Evolutionary conservation across 352 stramenopile species (phyloP), one percentile per base, ranked within the genome.

Genomic region (Globisporangium cederbergense): DNA sequence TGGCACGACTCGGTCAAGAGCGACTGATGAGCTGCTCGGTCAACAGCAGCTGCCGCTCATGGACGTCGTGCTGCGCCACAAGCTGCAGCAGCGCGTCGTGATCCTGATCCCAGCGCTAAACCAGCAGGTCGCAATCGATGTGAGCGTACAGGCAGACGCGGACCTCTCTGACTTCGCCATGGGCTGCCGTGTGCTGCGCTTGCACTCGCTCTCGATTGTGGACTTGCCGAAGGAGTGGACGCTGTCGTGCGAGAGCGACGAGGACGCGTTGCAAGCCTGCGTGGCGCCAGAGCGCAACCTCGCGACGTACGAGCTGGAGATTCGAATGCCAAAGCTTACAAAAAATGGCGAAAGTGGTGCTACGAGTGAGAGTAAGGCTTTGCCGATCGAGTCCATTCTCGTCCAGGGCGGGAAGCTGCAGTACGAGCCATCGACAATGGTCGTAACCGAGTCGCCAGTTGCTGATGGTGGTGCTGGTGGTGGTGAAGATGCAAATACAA

Each of bases 181-280:
- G 6, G 80, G 78, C 1, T 70, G 70, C 25, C 77, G 79, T 13
- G 64, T 88, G 52, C 30, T 90, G 45, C 60, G 72, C 13, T 22
- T 89, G 2, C 64, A 80, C 32, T 65, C 68, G 34, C 58, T 82
- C 14, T 56, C 56, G 20, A 60, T 90, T 9, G 36, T 69, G 20
- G 66, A 77, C n/a, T 55, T 82, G 25, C 82, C 82, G 14, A 43
- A 32, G 10, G 76, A 90, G 28, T 91, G 82, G 82, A 83, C 59
- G 14, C 20, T 77, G 22, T 30, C 66, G 16, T 73, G 77, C 38
- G 66, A 65, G 34, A 80, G 49, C 49, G 79, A 89, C 40, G 80
- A 89, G 2, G 80, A 88, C 28, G 82, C 80, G 0, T 6, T 77
- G n/a, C 65, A 67, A 3, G 20, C 76, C 32, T 86, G 76, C 58